Evolutionary conservation across 371 early-diverging fungal genomes (phyloP).

Genomic region (Syncephalis fuscata): DNA sequence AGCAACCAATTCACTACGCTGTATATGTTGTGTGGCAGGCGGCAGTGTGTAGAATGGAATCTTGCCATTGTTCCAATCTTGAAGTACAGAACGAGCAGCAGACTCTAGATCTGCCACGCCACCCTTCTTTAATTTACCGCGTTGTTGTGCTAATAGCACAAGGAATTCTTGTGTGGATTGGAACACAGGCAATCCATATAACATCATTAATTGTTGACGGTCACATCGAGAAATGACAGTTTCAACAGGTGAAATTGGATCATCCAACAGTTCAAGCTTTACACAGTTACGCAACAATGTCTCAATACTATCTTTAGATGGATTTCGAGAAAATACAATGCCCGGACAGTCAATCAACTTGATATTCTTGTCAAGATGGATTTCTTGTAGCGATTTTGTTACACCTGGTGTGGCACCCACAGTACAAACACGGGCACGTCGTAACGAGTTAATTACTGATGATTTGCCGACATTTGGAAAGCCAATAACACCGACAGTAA

Average conservation of each 20-base stretch:
- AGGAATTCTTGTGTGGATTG: conserved; percentile 65
- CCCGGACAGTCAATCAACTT: conserved; percentile 99
- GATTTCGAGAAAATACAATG: conserved; percentile 78
- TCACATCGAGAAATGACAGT: conserved; percentile 67
- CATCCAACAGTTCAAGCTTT: conserved; percentile 84
- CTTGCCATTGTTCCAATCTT: conserved; percentile 92
- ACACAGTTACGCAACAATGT: conserved; percentile 84
- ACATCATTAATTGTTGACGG: conserved; percentile 49
- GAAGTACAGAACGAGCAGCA: conserved; percentile 73
- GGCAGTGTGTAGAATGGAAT: conserved; percentile 89
- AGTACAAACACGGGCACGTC: conserved; percentile 84
- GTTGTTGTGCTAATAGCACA: conserved; percentile 59
- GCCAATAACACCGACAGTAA: conserved; percentile 98
- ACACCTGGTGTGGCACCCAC: conserved; percentile 95
- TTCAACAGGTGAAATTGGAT: conserved; percentile 88
- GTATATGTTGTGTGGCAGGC: conserved; percentile 33
- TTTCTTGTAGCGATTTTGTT: conserved; percentile 89
- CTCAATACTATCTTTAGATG: conserved; percentile 38
- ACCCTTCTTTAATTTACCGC: conserved; percentile 72
- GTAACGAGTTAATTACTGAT: conserved; percentile 96
- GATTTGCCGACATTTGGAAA: conserved; percentile 98
- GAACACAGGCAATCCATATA: conserved; percentile 74
- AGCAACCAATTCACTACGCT: conserved; percentile 45
- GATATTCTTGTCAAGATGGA: conserved; percentile 91
- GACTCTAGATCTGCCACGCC: conserved; percentile 81